Conservation (phyloP, 352 stramenopile species). For the Halophytophthora batemanensis region DNA sequence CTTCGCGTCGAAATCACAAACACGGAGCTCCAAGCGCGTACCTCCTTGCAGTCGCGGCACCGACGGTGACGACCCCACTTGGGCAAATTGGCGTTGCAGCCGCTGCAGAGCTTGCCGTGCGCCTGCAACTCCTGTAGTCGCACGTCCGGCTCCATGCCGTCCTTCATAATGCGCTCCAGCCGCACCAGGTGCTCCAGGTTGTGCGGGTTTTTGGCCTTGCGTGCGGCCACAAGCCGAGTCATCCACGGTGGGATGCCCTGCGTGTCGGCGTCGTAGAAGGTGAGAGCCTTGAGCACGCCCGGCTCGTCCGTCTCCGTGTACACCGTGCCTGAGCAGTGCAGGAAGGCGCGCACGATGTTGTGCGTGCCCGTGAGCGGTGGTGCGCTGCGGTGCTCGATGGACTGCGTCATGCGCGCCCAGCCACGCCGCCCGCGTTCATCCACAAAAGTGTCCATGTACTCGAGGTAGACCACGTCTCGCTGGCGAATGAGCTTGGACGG, state of each 20-base stretch:
- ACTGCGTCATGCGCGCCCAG: slow-evolving; percentile 62
- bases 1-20: not conserved
- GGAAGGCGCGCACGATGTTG: slow-evolving; percentile 48
- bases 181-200: slow-evolving; percentile 64
- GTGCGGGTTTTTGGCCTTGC: slow-evolving; percentile 59
- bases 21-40: slow-evolving; percentile 7
- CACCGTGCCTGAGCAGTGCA: slow-evolving; percentile 57
- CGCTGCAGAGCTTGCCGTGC: slow-evolving; percentile 37
- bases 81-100: slow-evolving; percentile 41
- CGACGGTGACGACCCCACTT: slow-evolving; percentile 45
- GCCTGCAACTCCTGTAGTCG: slow-evolving; percentile 29
- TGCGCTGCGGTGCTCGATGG: slow-evolving; percentile 61
- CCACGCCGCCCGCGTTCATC: slow-evolving; percentile 49
- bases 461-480: slow-evolving; percentile 59
- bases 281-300: slow-evolving; percentile 47
- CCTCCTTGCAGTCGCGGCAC: slow-evolving; percentile 60
- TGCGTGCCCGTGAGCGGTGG: slow-evolving; percentile 48
- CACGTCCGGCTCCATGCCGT: slow-evolving; percentile 47
- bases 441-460: slow-evolving; percentile 68
- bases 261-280: slow-evolving; percentile 61
- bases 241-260: slow-evolving; percentile 59
- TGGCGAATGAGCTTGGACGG: slow-evolving; percentile 57
- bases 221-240: slow-evolving; percentile 53
- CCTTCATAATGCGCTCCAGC: slow-evolving; percentile 46
- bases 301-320: slow-evolving; percentile 58